Percentiles rank a stretch among this genome's conserved stretches.
These are phyloP conservation scores for Mortierella sp. DNA, from an alignment of 371 early-diverging fungal genomes.

Conservation along the genomic window DNA sequence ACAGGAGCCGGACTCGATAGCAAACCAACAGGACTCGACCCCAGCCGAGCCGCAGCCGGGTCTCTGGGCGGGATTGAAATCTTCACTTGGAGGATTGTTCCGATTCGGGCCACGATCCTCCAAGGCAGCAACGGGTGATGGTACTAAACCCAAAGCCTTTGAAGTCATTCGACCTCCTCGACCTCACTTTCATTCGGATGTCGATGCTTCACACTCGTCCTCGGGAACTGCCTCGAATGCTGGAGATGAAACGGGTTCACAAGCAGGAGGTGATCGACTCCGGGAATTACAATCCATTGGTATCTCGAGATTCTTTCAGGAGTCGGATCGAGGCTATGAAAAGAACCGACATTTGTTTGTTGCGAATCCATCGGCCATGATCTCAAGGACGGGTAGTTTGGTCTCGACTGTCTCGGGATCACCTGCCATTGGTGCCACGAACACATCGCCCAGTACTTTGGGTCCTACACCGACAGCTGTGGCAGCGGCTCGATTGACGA, in stretches of 20 bases:
- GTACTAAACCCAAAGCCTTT: slow-evolving; percentile 45
- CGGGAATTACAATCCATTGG: slow-evolving; percentile 33
- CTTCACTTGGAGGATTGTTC: slow-evolving; percentile 21
- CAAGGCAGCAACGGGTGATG: slow-evolving; percentile 7
- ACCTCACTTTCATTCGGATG: slow-evolving; percentile 11
- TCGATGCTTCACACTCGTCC: background rate
- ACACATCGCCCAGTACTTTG: too few species aligned
- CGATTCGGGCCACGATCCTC: slow-evolving; percentile 13
- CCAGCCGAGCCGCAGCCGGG: slow-evolving; percentile 3
- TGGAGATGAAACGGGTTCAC: slow-evolving; percentile 26
- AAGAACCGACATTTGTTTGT: slow-evolving; percentile 38
- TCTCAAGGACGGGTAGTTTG: slow-evolving; percentile 40
- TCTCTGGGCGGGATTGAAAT: slow-evolving; percentile 17
- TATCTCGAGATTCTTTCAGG: slow-evolving; percentile 33
- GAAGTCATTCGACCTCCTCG: slow-evolving; percentile 47
- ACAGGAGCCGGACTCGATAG: slow-evolving; percentile 13
- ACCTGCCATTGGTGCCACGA: too few species aligned
- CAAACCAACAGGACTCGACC: too few species aligned
- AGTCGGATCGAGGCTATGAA: slow-evolving; percentile 48
- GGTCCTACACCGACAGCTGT: background rate
- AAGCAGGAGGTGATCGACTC: slow-evolving; percentile 29
- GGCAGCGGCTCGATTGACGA: slow-evolving; percentile 11
- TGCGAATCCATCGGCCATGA: slow-evolving; percentile 47
- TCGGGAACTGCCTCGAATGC: too few species aligned
- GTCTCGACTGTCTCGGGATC: slow-evolving; percentile 39